A percentile compares a stretch with the other conserved stretches of the same genome.
phyloP scores from a whole-genome alignment of 148 eudicot species.

The Spergularia marina region DNA sequence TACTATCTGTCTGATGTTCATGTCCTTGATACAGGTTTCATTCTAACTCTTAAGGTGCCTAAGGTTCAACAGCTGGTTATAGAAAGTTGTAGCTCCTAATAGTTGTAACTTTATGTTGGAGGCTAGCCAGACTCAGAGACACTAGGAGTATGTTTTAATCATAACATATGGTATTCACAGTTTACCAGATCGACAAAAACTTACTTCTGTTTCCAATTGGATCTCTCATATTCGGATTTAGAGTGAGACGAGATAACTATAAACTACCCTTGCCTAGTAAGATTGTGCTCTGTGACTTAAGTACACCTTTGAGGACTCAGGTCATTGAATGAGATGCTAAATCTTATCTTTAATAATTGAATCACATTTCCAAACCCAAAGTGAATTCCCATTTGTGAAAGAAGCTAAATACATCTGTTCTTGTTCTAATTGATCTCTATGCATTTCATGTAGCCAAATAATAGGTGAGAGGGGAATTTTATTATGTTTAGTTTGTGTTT shows the following conservation, averaged over 20 bases:
- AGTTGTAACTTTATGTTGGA: background rate
- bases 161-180: no score
- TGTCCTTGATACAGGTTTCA: slow-evolving; percentile 83
- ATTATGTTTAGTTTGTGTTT: slow-evolving; percentile 13
- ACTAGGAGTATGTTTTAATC: background rate
- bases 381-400: background rate
- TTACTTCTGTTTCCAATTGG: no score
- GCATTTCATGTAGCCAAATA: slow-evolving; percentile 5
- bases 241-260: background rate
- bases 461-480: background rate
- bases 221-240: no score
- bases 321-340: background rate
- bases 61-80: background rate
- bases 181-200: no score
- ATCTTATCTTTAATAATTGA: no score
- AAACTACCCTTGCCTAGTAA: background rate
- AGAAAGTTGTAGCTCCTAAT: background rate
- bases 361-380: background rate
- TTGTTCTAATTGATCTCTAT: background rate
- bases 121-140: background rate
- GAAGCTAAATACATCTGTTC: background rate
- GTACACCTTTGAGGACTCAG: background rate
- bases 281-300: background rate
- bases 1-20: slow-evolving; percentile 87
- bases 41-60: slow-evolving; percentile 9